Base-by-base conservation (phyloP, 257 asterid species). In the Solanum sejunctum region DNA sequence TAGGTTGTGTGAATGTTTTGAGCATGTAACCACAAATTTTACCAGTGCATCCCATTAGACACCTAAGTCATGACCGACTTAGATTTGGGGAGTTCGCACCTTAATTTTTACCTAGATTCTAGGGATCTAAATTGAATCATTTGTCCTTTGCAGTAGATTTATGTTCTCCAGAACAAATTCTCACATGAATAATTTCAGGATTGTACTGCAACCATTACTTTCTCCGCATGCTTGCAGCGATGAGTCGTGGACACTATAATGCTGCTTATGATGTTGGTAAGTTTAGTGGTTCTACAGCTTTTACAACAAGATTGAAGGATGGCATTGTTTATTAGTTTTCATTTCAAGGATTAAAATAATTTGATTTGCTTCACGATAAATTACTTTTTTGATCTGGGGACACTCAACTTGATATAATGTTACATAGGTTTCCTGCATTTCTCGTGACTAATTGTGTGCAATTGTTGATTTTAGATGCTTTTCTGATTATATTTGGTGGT, bases 141-240 rank as follows among this genome's bases (percentile, higher is more conserved):
- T 26, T 47, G 60, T 75, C 63, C 47, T 77, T 51, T 51, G 63
- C 63, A 26, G 63, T 77, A 75, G 58, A 72, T 45, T 45, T 73
- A 9, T 73, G 58, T 39, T 47, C 18, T 73, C n/a, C 8, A 47
- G 51, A 23, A 49, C 47, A 45, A 51, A 23, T 77, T 51, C 58
- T 75, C 23, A 9, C 82, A 18, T 83, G 80, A 67, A 41, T n/a
- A 69, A 17, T 83, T 83, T 52, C 85, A 95, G 98, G 98, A 86
- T 87, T 88, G 80, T 97, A 90, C 86, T 97, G 99, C 82, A 97
- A 97, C 86, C 97, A 97, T 86, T 94, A 95, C 88, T 97, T 97
- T 88, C 98, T 97, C 77, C 93, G 91, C 88, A 92, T 90, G 98
- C 98, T 94, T 88, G 97, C 98, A 79, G 86, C 85, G 84, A 89